Conservation (phyloP, 805 yeast genomes). For the Metschnikowia drakensbergensis region DNA sequence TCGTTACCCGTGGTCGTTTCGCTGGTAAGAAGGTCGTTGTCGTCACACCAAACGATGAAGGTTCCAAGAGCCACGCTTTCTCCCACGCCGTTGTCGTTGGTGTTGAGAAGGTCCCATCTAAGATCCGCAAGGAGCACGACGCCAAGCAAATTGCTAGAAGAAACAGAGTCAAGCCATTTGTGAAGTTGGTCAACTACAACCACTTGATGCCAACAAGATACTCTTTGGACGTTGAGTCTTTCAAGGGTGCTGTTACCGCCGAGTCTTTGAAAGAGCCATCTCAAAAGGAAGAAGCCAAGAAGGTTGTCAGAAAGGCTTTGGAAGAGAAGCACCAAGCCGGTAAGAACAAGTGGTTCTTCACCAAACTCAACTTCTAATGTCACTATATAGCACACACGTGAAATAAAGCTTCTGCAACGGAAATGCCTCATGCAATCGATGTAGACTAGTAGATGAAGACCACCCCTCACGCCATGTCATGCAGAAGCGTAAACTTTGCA, state of each 20-base stretch:
- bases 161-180: slow-evolving; percentile 98
- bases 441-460: no score
- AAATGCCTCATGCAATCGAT: no score
- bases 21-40: slow-evolving; percentile 99
- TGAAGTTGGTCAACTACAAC: slow-evolving; percentile 99
- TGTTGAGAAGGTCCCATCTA: slow-evolving; percentile 96
- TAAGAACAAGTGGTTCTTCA: slow-evolving; percentile 99
- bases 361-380: slow-evolving; percentile 86
- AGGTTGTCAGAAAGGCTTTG: slow-evolving; percentile 97
- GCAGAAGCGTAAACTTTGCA: no score
- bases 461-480: no score
- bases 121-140: slow-evolving; percentile 92
- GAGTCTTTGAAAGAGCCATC: slow-evolving; percentile 97
- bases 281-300: slow-evolving; percentile 98
- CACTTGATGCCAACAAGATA: slow-evolving; percentile 99
- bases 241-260: slow-evolving; percentile 86
- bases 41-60: slow-evolving; percentile 97
- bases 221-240: slow-evolving; percentile 93
- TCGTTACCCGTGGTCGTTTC: slow-evolving; percentile 99
- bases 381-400: slow-evolving; percentile 20
- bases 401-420: slow-evolving; percentile 22
- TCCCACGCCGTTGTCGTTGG: slow-evolving; percentile 99
- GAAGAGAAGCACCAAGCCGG: slow-evolving; percentile 99
- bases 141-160: slow-evolving; percentile 96
- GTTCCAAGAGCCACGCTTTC: slow-evolving; percentile 97